phyloP scores from a whole-genome alignment of 1,284 basidiomycete species.

The Microbotryum violaceum region DNA sequence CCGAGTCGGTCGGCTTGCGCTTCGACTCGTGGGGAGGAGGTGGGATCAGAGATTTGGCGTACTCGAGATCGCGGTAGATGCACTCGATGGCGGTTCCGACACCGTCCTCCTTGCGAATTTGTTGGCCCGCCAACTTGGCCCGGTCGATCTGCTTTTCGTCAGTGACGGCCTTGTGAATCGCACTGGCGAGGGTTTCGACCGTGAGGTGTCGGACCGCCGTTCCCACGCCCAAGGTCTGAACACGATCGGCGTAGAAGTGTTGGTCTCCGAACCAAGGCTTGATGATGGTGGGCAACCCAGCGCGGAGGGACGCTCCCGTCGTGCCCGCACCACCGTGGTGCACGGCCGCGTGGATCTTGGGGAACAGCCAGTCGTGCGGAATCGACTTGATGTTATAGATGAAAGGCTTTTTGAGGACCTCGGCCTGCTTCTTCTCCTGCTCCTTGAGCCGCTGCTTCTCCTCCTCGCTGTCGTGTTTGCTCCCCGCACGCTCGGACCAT shows the following conservation, averaged over 20 bases:
- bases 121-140: slow-evolving; percentile 71
- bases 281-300: slow-evolving; percentile 90
- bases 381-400: slow-evolving; percentile 60
- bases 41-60: slow-evolving; percentile 28
- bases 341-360: slow-evolving; percentile 84
- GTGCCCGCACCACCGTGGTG: slow-evolving; percentile 98
- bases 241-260: slow-evolving; percentile 92
- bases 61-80: slow-evolving; percentile 73
- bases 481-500: slow-evolving; percentile 86
- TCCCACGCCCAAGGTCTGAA: slow-evolving; percentile 86
- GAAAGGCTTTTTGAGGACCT: slow-evolving; percentile 25
- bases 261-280: slow-evolving; percentile 95
- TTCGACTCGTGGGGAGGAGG: not conserved
- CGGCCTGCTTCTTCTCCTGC: slow-evolving; percentile 30
- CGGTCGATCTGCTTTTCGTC: slow-evolving; percentile 79
- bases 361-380: slow-evolving; percentile 96
- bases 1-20: no score
- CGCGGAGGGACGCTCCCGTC: slow-evolving; percentile 63
- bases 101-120: slow-evolving; percentile 79
- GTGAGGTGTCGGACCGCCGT: slow-evolving; percentile 64
- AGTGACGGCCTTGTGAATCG: slow-evolving; percentile 70
- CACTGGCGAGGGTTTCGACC: slow-evolving; percentile 64
- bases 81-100: slow-evolving; percentile 79
- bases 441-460: slow-evolving; percentile 26
- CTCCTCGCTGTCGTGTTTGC: slow-evolving; percentile 48